Base-by-base conservation (phyloP, 2,329 filamentous ascomycete species). In the Helotiales sp. region DNA sequence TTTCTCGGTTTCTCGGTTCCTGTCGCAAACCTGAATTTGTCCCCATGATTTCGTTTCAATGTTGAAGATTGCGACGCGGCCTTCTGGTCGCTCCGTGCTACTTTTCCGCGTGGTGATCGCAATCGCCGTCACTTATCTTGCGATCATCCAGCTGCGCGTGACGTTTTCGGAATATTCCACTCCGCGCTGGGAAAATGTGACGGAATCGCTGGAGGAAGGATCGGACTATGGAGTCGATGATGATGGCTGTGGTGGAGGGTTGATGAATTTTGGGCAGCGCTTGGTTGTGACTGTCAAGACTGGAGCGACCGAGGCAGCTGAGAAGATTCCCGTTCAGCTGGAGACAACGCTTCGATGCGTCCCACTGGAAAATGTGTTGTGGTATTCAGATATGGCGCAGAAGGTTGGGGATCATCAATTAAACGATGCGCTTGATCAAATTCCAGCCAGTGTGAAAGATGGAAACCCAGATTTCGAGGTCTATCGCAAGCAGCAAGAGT, bases 381-480 rank as follows among this genome's bases (percentile, higher is more conserved):
- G 88, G 71, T 91, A 86, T 75, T 84, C 84, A 40, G 87, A 91
- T 70, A 79, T 89, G 69, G 79, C 79, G 17, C 81, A 85, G 73
- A 76, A 77, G 17, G 79, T 86, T 43, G 82, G 77, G 11, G 81
- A 82, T 6, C 73, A 79, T 61, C 76, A 79, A 32, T 74, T 86
- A 37, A 76, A 79, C 63, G 84, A 86, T 72, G 82, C 80, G 60
- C 79, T 86, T 34, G 61, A 63, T 32, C 13, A 17, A 11, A 63
- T 63, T 10, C 15, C 47, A 5, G 20, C 47, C 13, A 78, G 60
- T 77, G 43, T 58, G 0, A 79, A 65, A 76, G 79, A 55, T 70
- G 74, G 52, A 75, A 84, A 85, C 70, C 64, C 76, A 6, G 85
- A 87, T 67, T 88, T 88, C 63, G 80, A 84, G 6, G 76, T 79